Evolutionary conservation across 164 flowering plant species (phyloP).

Genomic region (Sedum album): DNA sequence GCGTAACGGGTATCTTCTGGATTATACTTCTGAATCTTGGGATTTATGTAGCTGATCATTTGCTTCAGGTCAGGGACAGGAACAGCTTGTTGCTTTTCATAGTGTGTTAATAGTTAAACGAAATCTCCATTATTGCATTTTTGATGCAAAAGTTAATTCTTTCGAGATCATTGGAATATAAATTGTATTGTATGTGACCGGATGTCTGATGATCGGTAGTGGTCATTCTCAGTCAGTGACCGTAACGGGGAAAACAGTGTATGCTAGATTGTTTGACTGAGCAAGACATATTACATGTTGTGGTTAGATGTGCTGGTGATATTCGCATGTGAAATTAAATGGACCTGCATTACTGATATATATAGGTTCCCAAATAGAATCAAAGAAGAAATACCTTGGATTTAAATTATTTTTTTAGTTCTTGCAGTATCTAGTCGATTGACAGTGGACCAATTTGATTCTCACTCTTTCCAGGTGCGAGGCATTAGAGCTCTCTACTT

Average conservation of each 20-base stretch:
- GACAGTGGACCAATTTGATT: constrained; percentile 8
- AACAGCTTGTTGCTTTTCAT: background rate
- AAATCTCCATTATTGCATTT: background rate
- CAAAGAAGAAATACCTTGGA: background rate
- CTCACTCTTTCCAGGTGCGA: constrained; percentile 34
- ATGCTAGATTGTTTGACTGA: background rate
- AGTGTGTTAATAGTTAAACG: too few relatives aligned
- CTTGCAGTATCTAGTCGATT: background rate
- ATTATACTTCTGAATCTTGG: constrained; percentile 81
- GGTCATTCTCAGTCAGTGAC: too few relatives aligned
- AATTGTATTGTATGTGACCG: too few relatives aligned
- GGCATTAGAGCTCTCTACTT: constrained; percentile 55
- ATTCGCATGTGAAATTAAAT: background rate
- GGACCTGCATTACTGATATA: background rate
- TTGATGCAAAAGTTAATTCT: background rate
- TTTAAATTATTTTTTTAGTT: background rate
- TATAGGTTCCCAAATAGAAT: background rate
- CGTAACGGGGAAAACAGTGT: too few relatives aligned
- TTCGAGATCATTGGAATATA: background rate
- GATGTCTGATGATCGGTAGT: too few relatives aligned
- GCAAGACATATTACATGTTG: background rate
- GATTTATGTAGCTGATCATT: constrained; percentile 69
- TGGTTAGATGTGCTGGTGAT: background rate
- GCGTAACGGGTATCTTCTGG: constrained; percentile 83
- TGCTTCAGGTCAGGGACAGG: constrained; percentile 50